Evolutionary conservation across 2,329 filamentous ascomycete genomes (phyloP), one percentile per base, ranked within the genome.

Genomic region (Purpureocillium lavendulum): DNA sequence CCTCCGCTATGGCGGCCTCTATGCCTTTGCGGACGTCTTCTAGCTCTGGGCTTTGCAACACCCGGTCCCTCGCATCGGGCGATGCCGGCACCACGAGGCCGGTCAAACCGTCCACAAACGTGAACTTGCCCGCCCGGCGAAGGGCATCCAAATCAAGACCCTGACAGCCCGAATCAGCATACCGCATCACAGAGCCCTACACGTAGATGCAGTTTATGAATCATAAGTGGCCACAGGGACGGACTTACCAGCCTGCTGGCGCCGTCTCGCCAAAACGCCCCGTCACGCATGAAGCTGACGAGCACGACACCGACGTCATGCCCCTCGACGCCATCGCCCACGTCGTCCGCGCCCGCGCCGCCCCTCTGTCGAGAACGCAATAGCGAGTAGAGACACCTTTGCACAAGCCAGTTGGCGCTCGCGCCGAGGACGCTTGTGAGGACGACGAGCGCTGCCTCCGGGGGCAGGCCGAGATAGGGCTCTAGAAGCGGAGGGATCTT

Each of bases 251-350:
- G 60, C 59, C 81, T 81, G 39, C 77, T 73, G 2, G 73, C 73
- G 36, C 85, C 82, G 3, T 81, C 75, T 45, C 69, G 79, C 87
- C 88, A 96, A 56, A 94, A 94, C 1, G 74, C 66, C 46, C 73
- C 75, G 51, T 90, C 83, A 44, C 86, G 74, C 61, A 94, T 65
- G 62, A 92, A 95, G 64, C 85, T 94, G 42, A 92, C 79, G 3
- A 96, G 68, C 3, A 95, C 69, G 1, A 96, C 73, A 36, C 67
- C 71, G 18, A 59, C 62, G 33, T 64, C 62, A 10, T 55, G 55
- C 12, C 49, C 48, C 13, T 30, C 40, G 21, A 36, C 31, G 39
- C 45, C 29, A 12, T 12, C 12, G 6, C n/a, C 12, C 30, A 30
- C 41, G 46, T 28, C 52, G 51, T 46, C 54, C 52, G 3, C 48